Percentiles rank a stretch among this genome's conserved stretches.
Conservation (phyloP, 2,329 filamentous ascomycete species). For the Fusarium robinianum region DNA sequence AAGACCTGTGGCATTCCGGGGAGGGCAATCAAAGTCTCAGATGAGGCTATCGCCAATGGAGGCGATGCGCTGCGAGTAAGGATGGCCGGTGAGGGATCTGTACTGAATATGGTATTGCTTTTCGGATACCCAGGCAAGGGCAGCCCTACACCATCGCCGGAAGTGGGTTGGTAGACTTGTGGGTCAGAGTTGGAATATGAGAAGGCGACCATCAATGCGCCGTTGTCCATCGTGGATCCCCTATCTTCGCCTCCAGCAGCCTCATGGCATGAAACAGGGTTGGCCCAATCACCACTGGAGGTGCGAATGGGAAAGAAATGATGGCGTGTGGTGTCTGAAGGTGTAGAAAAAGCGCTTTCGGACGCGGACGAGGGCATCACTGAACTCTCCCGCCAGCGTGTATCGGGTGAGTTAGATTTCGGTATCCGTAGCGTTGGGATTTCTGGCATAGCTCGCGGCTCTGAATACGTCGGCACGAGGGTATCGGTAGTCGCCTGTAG, state of each 20-base stretch:
- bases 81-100: constrained; percentile 45
- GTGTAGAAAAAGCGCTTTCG: constrained; percentile 53
- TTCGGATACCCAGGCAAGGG: constrained; percentile 45
- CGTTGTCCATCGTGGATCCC: constrained; percentile 28
- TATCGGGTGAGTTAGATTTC: constrained; percentile 21
- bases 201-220: constrained; percentile 36
- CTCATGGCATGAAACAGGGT: constrained; percentile 37
- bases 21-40: constrained; percentile 55
- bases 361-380: constrained; percentile 52
- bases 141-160: constrained; percentile 39
- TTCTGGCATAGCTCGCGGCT: constrained; percentile 32
- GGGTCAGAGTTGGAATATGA: constrained; percentile 38
- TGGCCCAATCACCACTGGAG: constrained; percentile 42
- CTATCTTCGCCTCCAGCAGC: constrained; percentile 21
- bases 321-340: constrained; percentile 45
- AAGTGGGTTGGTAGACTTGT: constrained; percentile 41
- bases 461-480: constrained; percentile 25
- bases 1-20: constrained; percentile 45
- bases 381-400: constrained; percentile 45
- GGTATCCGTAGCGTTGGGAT: constrained; percentile 33
- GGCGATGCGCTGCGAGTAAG: constrained; percentile 57
- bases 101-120: constrained; percentile 42
- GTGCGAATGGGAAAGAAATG: constrained; percentile 35
- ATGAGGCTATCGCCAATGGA: constrained; percentile 51
- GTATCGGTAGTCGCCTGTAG: constrained; percentile 21